Base-by-base conservation (phyloP, 169 alveolate species). In the Plasmodium yoelii region DNA sequence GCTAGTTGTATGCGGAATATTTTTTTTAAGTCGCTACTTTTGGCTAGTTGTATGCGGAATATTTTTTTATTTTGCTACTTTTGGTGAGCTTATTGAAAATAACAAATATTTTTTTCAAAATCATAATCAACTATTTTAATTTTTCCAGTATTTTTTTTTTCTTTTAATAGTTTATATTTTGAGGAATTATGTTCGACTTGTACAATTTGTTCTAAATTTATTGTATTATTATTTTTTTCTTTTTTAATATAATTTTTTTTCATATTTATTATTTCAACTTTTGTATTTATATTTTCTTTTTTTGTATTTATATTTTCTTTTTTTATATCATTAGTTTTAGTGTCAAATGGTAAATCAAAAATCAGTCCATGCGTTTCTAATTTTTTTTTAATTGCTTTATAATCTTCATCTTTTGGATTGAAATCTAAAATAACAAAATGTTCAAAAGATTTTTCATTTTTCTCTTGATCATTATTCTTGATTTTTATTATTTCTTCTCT, bases 41-140 rank as follows among this genome's bases (percentile, higher is more conserved):
- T 34, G 42, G 42, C 42, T 34, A 0, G 0, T 34, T 34, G 42
- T 3, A 3, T 3, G 42, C 7, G 7, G 42, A 53, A 67, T 71
- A 49, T 42, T 51, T 70, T 68, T 44, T 47, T 24, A n/a, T 19
- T 19, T 24, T 8, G 0, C 65, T 18, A 15, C 42, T 24, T 57
- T 13, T 8, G 5, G 5, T n/a, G 10, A 5, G 28, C 10, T 13
- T n/a, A 57, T 15, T 57, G 39, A 19, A 74, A 19, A 55, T 59
- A 74, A 19, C 88, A 74, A 42, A 74, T 39, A 42, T 74, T 74
- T 44, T 64, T 63, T 51, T 46, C 73, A 60, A 60, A 74, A 65
- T 60, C 88, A 46, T 74, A 74, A 47, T 39, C 61, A 10, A 74
- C 53, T 42, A 74, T 74, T 13, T 53, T 47, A 59, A 74, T 19